These are phyloP conservation scores for Flagelloscypha sp. DNA, from an alignment of 768 basidiomycete genomes.

Conservation along the genomic window DNA sequence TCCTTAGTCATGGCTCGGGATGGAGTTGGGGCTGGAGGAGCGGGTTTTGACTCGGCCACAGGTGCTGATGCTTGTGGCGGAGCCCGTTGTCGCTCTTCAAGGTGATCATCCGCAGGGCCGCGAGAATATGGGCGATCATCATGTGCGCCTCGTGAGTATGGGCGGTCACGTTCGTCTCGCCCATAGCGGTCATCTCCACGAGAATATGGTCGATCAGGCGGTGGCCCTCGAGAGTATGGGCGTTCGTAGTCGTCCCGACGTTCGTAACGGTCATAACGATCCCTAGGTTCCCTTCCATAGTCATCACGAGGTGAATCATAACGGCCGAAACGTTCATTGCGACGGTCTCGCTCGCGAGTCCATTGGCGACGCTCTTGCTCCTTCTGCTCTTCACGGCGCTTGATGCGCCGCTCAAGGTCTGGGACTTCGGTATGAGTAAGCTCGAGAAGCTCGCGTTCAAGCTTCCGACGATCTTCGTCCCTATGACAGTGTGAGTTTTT, in stretches of 20 bases:
- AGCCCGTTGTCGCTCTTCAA: constrained; percentile 21
- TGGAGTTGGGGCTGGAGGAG: constrained; percentile 43
- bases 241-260: constrained; percentile 30
- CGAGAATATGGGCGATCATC: constrained; percentile 22
- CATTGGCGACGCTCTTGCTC: constrained; percentile 75
- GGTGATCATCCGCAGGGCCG: constrained; percentile 21
- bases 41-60: constrained; percentile 34
- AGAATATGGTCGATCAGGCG: constrained; percentile 8
- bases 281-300: constrained; percentile 29
- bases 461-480: constrained; percentile 77
- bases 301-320: too few species aligned
- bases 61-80: constrained; percentile 35
- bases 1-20: constrained; percentile 57
- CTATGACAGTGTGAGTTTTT: too few species aligned
- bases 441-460: constrained; percentile 80
- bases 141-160: constrained; percentile 42
- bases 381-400: constrained; percentile 67
- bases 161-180: constrained; percentile 42
- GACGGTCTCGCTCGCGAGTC: constrained; percentile 68
- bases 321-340: constrained; percentile 75
- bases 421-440: constrained; percentile 90
- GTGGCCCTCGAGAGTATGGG: constrained; percentile 8
- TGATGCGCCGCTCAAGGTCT: constrained; percentile 78
- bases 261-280: constrained; percentile 33
- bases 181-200: constrained; percentile 19